Evolutionary conservation across 495 filamentous ascomycete species (phyloP).

Genomic region (Talaromyces trachyspermus): DNA sequence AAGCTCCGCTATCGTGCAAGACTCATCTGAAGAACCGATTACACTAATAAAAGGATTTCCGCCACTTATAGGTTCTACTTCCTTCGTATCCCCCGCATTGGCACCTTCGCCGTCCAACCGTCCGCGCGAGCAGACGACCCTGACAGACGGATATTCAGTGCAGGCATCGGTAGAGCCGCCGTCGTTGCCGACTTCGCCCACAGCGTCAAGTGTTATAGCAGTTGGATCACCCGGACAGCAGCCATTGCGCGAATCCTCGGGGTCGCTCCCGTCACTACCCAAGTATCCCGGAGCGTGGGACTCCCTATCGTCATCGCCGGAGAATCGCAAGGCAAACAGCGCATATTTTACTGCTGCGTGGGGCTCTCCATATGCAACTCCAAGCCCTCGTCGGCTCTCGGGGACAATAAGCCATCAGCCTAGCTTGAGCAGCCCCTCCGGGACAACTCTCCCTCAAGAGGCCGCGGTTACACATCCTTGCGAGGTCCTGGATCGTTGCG

Average conservation of each 20-base stretch:
- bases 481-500: slow-evolving; percentile 5
- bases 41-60: slow-evolving; percentile 11
- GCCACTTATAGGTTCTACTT: slow-evolving; percentile 32
- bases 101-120: slow-evolving; percentile 32
- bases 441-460: slow-evolving; percentile 26
- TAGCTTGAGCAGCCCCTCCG: slow-evolving; percentile 28
- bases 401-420: slow-evolving; percentile 37
- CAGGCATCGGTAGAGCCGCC: neutral
- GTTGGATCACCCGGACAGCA: slow-evolving; percentile 29
- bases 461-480: slow-evolving; percentile 14
- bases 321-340: slow-evolving; percentile 36
- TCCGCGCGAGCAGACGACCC: slow-evolving; percentile 20
- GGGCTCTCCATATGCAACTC: slow-evolving; percentile 65
- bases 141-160: slow-evolving; percentile 22
- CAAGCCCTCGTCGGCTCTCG: slow-evolving; percentile 41
- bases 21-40: neutral
- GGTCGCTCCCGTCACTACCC: slow-evolving; percentile 25
- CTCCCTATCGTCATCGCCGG: slow-evolving; percentile 34
- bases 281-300: slow-evolving; percentile 27
- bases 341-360: slow-evolving; percentile 60
- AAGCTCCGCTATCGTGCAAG: neutral
- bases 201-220: slow-evolving; percentile 31
- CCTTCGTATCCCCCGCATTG: slow-evolving; percentile 33
- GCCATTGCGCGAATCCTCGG: slow-evolving; percentile 22
- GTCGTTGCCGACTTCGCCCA: slow-evolving; percentile 29